Base-by-base conservation (phyloP, 129 eudicot species). In the Flaveria ramosissima region DNA sequence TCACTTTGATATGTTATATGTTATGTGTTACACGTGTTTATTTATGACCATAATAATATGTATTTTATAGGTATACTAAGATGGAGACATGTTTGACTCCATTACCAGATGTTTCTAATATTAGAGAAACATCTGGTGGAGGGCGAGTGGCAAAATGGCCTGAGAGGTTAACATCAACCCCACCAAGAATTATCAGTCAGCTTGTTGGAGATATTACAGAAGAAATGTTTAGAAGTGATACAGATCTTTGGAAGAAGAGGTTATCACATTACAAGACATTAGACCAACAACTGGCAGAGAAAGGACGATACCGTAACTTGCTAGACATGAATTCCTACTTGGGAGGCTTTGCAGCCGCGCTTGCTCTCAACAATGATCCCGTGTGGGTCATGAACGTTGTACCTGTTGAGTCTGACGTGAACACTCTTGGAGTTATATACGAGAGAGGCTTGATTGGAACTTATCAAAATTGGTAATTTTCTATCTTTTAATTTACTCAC, bases 271-370 rank as follows among this genome's bases (percentile, higher is more conserved):
- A 94, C 84, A 91, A 84, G 88, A 60, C 77, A 3, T 46, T 89
- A 24, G 95, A 89, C 72, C 60, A 57, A 67, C 97, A 94, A 84
- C 70, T 94, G 7, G 92, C 89, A 2, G 92, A 94, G 68, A 45
- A 19, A 47, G 97, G 97, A 2, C 79, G 98, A 77, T 94, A 94
- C 67, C 85, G 97, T 15, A 94, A 94, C 77, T 57, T 94, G 63
- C 92, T 94, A 36, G 98, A 94, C 72, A 91, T 94, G 98, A 94
- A 94, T 71, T 87, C 98, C 62, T 74, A 88, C 65, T 82, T 91
- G 76, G 98, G 98, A 76, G 98, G 98, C 16, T 94, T 94, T 77
- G 93, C 98, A 21, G 93, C 98, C 63, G 90, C 97, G 9, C 87
- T 91, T 5, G 85, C 78, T 39, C 72, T 84, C 42, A 71, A 88